Evolutionary conservation across 192 early-diverging fungal genomes (phyloP).

Genomic region (Physocladia obscura): DNA sequence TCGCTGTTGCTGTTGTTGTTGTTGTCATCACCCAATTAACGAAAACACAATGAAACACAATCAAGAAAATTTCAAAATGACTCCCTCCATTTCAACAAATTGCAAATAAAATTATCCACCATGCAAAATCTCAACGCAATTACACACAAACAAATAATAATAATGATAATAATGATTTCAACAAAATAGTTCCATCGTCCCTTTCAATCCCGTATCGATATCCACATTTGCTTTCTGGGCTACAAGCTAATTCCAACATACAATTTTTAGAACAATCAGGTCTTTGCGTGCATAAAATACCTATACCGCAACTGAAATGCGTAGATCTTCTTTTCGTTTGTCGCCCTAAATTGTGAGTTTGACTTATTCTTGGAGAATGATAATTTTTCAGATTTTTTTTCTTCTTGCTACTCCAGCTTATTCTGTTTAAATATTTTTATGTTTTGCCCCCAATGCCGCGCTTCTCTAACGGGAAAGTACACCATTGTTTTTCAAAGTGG

Average conservation of each 20-base stretch:
- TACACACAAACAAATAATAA: no score
- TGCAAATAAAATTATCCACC: background rate
- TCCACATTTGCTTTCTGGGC: background rate
- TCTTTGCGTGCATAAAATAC: slow-evolving; percentile 23
- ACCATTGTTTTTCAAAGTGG: no score
- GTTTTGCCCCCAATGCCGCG: no score
- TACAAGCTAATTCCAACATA: slow-evolving; percentile 18
- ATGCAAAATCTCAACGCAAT: background rate
- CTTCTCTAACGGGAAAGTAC: no score
- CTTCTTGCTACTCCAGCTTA: no score
- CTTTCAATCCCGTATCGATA: slow-evolving; percentile 15
- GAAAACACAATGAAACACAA: background rate
- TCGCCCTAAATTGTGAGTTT: no score
- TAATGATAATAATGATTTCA: background rate
- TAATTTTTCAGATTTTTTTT: no score
- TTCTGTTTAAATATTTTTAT: no score
- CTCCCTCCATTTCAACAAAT: background rate
- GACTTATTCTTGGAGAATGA: no score
- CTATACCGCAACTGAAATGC: slow-evolving; percentile 10
- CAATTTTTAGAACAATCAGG: slow-evolving; percentile 19
- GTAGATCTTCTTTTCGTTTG: no score
- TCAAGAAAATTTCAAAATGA: background rate
- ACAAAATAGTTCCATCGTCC: slow-evolving; percentile 20
- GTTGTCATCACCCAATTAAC: background rate
- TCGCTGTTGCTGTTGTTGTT: background rate